Conservation (phyloP, 192 early-diverging fungal genomes). For the Hyaloraphidium curvatum region DNA sequence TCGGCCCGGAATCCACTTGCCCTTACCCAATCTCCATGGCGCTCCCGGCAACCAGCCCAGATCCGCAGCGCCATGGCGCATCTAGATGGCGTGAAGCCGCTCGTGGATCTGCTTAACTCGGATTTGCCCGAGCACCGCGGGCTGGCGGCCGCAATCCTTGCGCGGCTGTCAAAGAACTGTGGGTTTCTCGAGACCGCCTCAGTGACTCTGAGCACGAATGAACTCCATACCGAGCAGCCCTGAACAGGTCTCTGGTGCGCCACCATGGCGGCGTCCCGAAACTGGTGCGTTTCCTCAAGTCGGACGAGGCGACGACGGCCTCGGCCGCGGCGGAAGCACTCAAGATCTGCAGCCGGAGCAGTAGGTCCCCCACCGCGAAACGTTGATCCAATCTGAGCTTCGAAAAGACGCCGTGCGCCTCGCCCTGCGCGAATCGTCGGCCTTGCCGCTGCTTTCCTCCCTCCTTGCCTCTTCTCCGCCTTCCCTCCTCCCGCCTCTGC, state of each 20-base stretch:
- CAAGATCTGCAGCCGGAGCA: no score
- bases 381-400: no score
- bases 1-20: no score
- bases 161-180: conserved; percentile 41
- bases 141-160: conserved; percentile 42
- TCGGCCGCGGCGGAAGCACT: no score
- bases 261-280: conserved; percentile 35
- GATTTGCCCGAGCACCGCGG: conserved; percentile 34
- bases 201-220: background rate
- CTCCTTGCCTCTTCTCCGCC: no score
- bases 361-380: no score
- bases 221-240: conserved; percentile 10
- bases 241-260: conserved; percentile 30
- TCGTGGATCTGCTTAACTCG: conserved; percentile 35
- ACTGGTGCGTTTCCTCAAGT: conserved; percentile 32
- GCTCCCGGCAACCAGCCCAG: conserved; percentile 15
- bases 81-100: conserved; percentile 36
- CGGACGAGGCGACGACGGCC: no score
- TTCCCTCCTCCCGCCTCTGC: no score
- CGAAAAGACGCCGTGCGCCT: no score
- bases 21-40: no score
- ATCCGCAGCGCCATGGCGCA: conserved; percentile 36
- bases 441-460: no score
- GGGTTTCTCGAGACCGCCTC: background rate
- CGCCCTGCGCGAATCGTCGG: no score